phyloP scores from a whole-genome alignment of 2,329 filamentous ascomycete species.

The Aspergillus flavus region DNA sequence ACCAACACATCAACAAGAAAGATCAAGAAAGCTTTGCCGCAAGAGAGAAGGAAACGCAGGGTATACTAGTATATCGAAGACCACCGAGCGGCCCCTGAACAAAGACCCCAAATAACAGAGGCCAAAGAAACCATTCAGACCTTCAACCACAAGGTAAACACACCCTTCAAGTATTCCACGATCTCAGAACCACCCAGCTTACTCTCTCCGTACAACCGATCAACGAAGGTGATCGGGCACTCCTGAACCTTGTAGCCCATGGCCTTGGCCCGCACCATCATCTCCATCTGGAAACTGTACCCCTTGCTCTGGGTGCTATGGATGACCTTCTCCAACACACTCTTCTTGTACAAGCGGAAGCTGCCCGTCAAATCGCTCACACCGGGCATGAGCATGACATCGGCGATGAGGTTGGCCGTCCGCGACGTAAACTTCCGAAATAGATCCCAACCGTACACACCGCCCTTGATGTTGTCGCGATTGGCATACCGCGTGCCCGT shows the following conservation, averaged over 20 bases:
- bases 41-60: slow-evolving; percentile 13
- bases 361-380: slow-evolving; percentile 95
- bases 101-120: slow-evolving; percentile 8
- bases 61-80: slow-evolving; percentile 15
- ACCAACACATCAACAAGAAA: neutral
- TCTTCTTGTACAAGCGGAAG: slow-evolving; percentile 92
- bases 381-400: slow-evolving; percentile 88
- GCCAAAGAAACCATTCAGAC: slow-evolving; percentile 52
- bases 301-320: slow-evolving; percentile 90
- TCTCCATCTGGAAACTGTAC: slow-evolving; percentile 99
- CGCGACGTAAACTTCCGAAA: slow-evolving; percentile 75
- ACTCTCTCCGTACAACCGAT: slow-evolving; percentile 90
- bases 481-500: slow-evolving; percentile 94
- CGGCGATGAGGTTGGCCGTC: slow-evolving; percentile 89
- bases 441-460: slow-evolving; percentile 95
- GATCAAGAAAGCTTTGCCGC: neutral
- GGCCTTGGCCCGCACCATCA: slow-evolving; percentile 96
- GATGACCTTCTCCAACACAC: slow-evolving; percentile 87
- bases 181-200: slow-evolving; percentile 96
- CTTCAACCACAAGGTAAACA: slow-evolving; percentile 75
- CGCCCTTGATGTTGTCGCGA: slow-evolving; percentile 62
- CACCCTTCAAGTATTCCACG: slow-evolving; percentile 90
- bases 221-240: slow-evolving; percentile 95
- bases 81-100: slow-evolving; percentile 7
- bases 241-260: slow-evolving; percentile 94